A percentile compares a stretch with the other conserved stretches of the same genome.
phyloP scores from a whole-genome alignment of 2,329 filamentous ascomycete species.

The Atkinsonella texensis region DNA sequence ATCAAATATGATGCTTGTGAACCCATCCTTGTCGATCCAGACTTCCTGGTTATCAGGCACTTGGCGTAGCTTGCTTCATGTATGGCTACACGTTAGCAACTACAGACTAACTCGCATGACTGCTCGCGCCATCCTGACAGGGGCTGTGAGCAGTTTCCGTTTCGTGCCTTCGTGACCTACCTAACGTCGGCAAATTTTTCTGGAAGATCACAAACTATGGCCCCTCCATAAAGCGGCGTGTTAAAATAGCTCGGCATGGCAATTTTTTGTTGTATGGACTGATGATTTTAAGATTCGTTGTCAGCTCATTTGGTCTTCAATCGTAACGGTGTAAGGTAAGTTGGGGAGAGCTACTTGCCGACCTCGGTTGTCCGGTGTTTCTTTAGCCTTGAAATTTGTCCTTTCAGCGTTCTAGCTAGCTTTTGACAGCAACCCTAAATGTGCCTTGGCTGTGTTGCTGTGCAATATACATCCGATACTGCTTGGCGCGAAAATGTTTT shows the following conservation, averaged over 20 bases:
- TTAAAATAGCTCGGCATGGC: constrained; percentile 41
- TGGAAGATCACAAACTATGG: constrained; percentile 57
- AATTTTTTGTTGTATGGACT: not conserved
- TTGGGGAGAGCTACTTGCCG: not conserved
- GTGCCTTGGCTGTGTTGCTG: no score
- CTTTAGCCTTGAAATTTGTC: not conserved
- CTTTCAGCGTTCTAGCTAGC: no score
- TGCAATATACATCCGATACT: no score
- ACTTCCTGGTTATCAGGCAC: constrained; percentile 87
- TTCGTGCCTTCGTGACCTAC: constrained; percentile 26
- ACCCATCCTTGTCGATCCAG: constrained; percentile 72
- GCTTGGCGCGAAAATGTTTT: no score
- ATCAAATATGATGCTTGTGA: constrained; percentile 81
- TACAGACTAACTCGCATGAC: not conserved
- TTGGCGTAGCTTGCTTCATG: constrained; percentile 53
- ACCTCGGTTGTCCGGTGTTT: not conserved
- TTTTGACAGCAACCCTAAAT: no score
- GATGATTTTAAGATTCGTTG: not conserved
- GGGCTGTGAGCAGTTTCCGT: constrained; percentile 11
- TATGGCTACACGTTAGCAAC: not conserved
- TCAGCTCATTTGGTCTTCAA: not conserved
- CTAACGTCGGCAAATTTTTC: constrained; percentile 60
- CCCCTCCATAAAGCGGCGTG: constrained; percentile 59
- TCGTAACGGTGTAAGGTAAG: not conserved
- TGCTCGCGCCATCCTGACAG: not conserved